phyloP scores from a whole-genome alignment of 1,284 basidiomycete genomes.

The Ustilago tritici region DNA sequence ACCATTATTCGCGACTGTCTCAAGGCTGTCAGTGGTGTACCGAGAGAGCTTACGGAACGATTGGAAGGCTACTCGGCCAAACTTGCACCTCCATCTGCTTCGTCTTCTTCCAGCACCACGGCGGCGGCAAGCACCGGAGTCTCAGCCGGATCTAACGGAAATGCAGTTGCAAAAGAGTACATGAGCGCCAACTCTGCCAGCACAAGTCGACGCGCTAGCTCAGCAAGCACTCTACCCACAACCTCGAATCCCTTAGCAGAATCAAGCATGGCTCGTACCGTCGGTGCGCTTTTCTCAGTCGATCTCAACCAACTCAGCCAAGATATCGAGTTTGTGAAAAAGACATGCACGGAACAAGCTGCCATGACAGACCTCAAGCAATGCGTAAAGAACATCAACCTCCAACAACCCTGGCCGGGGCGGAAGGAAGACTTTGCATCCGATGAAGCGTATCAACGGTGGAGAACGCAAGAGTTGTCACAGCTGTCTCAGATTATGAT shows the following conservation, averaged over 20 bases:
- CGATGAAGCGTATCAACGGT: slow-evolving; percentile 82
- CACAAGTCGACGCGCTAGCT: slow-evolving; percentile 44
- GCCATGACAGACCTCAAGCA: slow-evolving; percentile 74
- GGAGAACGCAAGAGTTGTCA: slow-evolving; percentile 85
- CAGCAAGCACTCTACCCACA: slow-evolving; percentile 35
- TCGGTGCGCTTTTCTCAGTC: slow-evolving; percentile 81
- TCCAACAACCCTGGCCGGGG: slow-evolving; percentile 85
- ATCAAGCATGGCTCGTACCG: slow-evolving; percentile 71
- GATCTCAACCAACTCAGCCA: slow-evolving; percentile 77
- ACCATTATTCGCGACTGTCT: slow-evolving; percentile 85
- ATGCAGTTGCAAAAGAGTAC: slow-evolving; percentile 26
- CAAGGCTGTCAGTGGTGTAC: slow-evolving; percentile 67
- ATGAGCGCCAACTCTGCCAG: slow-evolving; percentile 25
- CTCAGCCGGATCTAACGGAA: slow-evolving; percentile 26
- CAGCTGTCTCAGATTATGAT: slow-evolving; percentile 89
- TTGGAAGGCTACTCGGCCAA: slow-evolving; percentile 86
- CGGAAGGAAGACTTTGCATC: slow-evolving; percentile 86
- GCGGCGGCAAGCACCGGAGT: slow-evolving; percentile 5
- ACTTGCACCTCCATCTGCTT: slow-evolving; percentile 70
- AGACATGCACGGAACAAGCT: slow-evolving; percentile 77
- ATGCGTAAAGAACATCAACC: slow-evolving; percentile 90
- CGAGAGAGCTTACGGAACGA: slow-evolving; percentile 82
- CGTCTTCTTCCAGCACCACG: slow-evolving; percentile 3
- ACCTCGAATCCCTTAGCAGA: slow-evolving; percentile 33
- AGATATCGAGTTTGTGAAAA: slow-evolving; percentile 79